Conservation (phyloP, 1,139 yeast species). For the Geotrichum bryndzae region DNA sequence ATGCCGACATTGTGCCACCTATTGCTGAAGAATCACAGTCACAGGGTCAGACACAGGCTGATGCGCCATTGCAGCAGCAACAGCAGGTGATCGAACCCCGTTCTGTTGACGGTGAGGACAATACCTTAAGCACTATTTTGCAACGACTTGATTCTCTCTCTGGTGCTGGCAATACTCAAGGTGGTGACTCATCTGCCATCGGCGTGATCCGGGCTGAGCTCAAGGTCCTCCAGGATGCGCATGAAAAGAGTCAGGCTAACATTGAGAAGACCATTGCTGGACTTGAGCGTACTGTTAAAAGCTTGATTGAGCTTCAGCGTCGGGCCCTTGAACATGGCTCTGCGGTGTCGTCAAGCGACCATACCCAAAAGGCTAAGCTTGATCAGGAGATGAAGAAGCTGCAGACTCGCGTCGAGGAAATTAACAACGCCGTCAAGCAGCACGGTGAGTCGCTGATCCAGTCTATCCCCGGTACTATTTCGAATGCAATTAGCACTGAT, state of each 20-base stretch:
- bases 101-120: conserved; percentile 10
- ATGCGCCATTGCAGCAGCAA: neutral
- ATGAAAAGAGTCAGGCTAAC: conserved; percentile 1
- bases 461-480: conserved; percentile 28
- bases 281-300: conserved; percentile 11
- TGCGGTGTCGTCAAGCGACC: conserved; percentile 4
- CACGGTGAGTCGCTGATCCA: conserved; percentile 28
- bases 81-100: conserved; percentile 5
- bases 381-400: conserved; percentile 24
- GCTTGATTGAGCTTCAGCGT: conserved; percentile 15
- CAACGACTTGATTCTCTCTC: conserved; percentile 17
- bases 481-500: conserved; percentile 28
- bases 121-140: conserved; percentile 20
- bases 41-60: neutral
- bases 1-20: conserved; percentile 18
- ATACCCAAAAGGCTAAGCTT: conserved; percentile 20
- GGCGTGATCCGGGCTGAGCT: conserved; percentile 8
- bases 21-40: conserved; percentile 12
- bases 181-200: conserved; percentile 4
- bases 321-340: conserved; percentile 11
- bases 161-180: neutral
- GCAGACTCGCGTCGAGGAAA: conserved; percentile 23
- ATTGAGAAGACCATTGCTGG: conserved; percentile 9
- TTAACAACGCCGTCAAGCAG: conserved; percentile 24
- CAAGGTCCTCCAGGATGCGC: conserved; percentile 1